Percentiles rank a stretch among this genome's conserved stretches.
These are phyloP conservation scores for Phyllosticta capitalensis DNA, from an alignment of 2,329 filamentous ascomycete genomes.

Conservation along the genomic window DNA sequence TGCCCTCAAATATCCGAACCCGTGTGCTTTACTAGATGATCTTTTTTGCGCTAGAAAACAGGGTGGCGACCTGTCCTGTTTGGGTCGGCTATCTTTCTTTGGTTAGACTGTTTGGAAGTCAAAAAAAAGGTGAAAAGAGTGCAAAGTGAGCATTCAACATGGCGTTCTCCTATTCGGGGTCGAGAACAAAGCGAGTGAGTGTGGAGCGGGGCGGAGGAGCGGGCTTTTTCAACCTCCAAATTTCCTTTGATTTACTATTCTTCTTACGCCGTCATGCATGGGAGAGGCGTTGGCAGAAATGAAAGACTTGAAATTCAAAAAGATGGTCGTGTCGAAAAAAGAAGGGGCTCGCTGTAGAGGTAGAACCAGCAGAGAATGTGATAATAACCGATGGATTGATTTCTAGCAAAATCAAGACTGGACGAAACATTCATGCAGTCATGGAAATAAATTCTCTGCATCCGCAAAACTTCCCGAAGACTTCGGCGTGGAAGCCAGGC, in stretches of 20 bases:
- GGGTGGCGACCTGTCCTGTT: not conserved
- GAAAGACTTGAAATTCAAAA: not conserved
- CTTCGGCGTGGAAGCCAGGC: not conserved
- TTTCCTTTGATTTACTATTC: not conserved
- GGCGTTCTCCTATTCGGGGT: constrained; percentile 19
- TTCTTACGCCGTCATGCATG: not conserved
- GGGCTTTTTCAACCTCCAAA: not conserved
- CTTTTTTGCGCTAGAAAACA: not conserved
- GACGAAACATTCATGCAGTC: not conserved
- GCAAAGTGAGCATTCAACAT: constrained; percentile 26
- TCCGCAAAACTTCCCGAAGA: not conserved
- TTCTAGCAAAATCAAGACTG: not conserved
- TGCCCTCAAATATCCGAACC: constrained; percentile 58
- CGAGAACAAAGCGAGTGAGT: constrained; percentile 2
- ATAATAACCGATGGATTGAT: not conserved
- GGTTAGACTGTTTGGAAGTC: not conserved
- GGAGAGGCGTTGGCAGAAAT: not conserved
- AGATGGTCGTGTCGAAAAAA: not conserved
- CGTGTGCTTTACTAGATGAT: constrained; percentile 36
- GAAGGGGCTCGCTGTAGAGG: not conserved
- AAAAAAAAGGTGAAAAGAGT: not conserved
- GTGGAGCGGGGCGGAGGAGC: not conserved
- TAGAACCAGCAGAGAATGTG: not conserved
- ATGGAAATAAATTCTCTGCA: not conserved
- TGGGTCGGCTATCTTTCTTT: not conserved